These are phyloP conservation scores for Termitomyces sp. DNA, from an alignment of 768 basidiomycete species.

Conservation along the genomic window DNA sequence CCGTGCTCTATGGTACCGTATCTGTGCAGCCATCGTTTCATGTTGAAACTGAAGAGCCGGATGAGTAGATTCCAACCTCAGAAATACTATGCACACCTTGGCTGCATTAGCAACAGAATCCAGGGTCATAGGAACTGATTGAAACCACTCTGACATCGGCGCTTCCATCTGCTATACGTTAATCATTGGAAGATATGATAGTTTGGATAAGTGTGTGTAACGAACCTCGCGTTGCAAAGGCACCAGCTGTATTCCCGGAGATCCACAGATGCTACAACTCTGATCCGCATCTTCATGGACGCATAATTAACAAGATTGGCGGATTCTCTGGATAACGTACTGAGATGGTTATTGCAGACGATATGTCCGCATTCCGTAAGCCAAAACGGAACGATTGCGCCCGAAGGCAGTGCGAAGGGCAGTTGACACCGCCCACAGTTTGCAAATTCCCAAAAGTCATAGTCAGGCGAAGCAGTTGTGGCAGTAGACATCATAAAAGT, in stretches of 20 bases:
- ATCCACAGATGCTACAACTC: constrained; percentile 67
- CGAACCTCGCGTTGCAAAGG: constrained; percentile 72
- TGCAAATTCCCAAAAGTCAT: constrained; percentile 82
- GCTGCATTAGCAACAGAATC: constrained; percentile 63
- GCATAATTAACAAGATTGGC: neutral
- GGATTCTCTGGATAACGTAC: constrained; percentile 31
- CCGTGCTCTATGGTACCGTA: constrained; percentile 56
- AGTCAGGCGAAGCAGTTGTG: constrained; percentile 27
- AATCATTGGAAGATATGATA: neutral
- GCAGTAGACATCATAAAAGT: constrained; percentile 31
- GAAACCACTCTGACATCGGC: constrained; percentile 84
- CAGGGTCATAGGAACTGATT: constrained; percentile 51
- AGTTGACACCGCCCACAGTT: constrained; percentile 66
- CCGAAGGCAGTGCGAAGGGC: constrained; percentile 49
- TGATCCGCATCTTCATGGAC: constrained; percentile 57
- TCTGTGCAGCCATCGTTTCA: constrained; percentile 64
- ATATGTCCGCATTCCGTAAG: constrained; percentile 86
- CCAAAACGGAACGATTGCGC: constrained; percentile 74
- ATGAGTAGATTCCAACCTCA: neutral
- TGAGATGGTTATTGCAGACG: constrained; percentile 80
- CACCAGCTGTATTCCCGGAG: constrained; percentile 57
- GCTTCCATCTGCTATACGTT: constrained; percentile 53
- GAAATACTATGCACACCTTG: constrained; percentile 40
- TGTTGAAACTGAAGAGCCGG: constrained; percentile 60
- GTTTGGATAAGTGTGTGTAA: constrained; percentile 4